Percentiles rank a stretch among this genome's conserved stretches.
phyloP scores from a whole-genome alignment of 768 basidiomycete genomes.

The Gymnopilus dilepis region DNA sequence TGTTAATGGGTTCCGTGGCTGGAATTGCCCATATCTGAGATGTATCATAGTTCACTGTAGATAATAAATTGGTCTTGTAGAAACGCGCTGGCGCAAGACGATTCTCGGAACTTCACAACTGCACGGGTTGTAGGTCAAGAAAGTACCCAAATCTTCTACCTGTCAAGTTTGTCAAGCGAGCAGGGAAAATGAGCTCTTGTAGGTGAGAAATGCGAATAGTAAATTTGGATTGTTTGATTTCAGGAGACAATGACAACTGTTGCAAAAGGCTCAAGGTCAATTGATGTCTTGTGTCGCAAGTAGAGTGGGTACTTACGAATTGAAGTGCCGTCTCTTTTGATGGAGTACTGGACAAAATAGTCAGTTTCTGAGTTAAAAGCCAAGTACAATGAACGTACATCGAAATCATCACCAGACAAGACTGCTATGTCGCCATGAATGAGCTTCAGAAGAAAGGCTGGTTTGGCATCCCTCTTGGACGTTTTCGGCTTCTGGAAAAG shows the following conservation, averaged over 20 bases:
- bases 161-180: too few relatives aligned
- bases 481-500: slow-evolving; percentile 11
- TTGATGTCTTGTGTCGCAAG: not conserved
- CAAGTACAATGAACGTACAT: slow-evolving; percentile 35
- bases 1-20: slow-evolving; percentile 73
- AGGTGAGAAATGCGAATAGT: too few relatives aligned
- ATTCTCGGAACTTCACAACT: too few relatives aligned
- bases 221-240: too few relatives aligned
- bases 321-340: slow-evolving; percentile 46
- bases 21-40: slow-evolving; percentile 39
- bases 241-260: not conserved
- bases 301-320: slow-evolving; percentile 36
- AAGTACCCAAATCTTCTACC: too few relatives aligned
- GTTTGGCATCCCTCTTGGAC: slow-evolving; percentile 16
- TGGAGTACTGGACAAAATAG: slow-evolving; percentile 40
- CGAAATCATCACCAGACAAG: slow-evolving; percentile 45
- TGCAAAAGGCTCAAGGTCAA: not conserved
- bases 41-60: not conserved
- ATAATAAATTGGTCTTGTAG: not conserved
- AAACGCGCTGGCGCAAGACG: too few relatives aligned
- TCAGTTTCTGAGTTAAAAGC: slow-evolving; percentile 12
- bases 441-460: slow-evolving; percentile 37
- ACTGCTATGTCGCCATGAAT: slow-evolving; percentile 51
- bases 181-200: too few relatives aligned
- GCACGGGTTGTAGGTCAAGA: too few relatives aligned